phyloP scores from a whole-genome alignment of 768 basidiomycete genomes.

The Russula olivacea region DNA sequence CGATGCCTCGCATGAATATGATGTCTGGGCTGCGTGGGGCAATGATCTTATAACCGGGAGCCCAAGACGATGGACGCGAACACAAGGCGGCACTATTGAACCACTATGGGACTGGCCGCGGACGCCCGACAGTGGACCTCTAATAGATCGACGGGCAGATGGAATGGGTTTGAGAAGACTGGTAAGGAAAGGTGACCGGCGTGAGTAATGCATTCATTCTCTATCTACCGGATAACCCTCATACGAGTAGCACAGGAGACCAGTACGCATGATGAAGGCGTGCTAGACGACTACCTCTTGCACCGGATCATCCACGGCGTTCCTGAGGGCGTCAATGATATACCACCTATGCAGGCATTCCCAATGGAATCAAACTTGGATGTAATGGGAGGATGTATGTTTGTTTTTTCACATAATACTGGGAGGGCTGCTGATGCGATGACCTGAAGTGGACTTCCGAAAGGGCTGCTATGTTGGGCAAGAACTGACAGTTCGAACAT shows the following conservation, averaged over 20 bases:
- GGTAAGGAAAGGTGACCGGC: conserved; percentile 59
- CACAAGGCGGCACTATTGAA: conserved; percentile 72
- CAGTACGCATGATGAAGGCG: conserved; percentile 49
- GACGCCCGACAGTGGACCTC: conserved; percentile 47
- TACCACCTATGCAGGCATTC: conserved; percentile 69
- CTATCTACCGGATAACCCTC: conserved; percentile 10
- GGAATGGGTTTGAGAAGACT: conserved; percentile 77
- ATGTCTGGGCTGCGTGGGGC: conserved; percentile 81
- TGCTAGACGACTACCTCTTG: conserved; percentile 56
- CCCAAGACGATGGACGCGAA: conserved; percentile 45
- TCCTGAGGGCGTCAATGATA: conserved; percentile 79
- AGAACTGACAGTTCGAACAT: conserved; percentile 93
- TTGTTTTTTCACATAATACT: neutral
- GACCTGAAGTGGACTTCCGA: conserved; percentile 75
- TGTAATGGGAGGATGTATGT: conserved; percentile 86
- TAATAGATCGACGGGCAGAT: conserved; percentile 61
- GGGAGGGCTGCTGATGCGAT: conserved; percentile 14
- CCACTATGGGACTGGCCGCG: conserved; percentile 71
- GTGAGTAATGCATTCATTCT: conserved; percentile 45
- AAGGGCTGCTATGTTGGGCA: conserved; percentile 99
- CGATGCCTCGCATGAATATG: conserved; percentile 71
- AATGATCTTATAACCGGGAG: conserved; percentile 37
- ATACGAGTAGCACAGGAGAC: conserved; percentile 44
- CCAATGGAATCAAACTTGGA: conserved; percentile 96
- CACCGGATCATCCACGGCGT: conserved; percentile 81